phyloP scores from a whole-genome alignment of 257 asterid genomes.

The Phtheirospermum japonicum region DNA sequence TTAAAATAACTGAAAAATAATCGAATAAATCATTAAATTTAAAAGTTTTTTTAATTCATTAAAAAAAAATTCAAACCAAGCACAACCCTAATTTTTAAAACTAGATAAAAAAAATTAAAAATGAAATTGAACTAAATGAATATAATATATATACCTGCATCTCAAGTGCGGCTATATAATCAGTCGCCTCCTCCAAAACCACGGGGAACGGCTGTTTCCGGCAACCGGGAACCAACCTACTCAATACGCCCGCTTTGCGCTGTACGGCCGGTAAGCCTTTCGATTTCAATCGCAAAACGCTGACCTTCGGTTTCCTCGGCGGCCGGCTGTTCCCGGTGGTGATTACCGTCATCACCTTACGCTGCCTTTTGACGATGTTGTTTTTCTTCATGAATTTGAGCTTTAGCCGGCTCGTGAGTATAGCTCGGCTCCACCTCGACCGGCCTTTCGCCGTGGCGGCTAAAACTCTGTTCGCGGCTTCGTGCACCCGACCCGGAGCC shows the following conservation, averaged over 20 bases:
- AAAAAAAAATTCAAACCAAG: too few species aligned
- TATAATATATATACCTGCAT: slow-evolving; percentile 59
- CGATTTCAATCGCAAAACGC: slow-evolving; percentile 55
- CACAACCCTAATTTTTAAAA: too few species aligned
- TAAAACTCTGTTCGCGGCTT: slow-evolving; percentile 70
- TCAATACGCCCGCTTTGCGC: slow-evolving; percentile 62
- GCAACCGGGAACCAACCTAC: slow-evolving; percentile 90
- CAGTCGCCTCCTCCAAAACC: slow-evolving; percentile 79
- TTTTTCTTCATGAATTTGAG: slow-evolving; percentile 72
- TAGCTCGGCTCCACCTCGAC: slow-evolving; percentile 92
- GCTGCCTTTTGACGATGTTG: slow-evolving; percentile 45
- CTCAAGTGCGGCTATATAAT: slow-evolving; percentile 91
- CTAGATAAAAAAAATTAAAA: neutral
- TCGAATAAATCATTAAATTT: too few species aligned
- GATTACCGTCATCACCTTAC: slow-evolving; percentile 38
- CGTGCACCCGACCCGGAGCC: slow-evolving; percentile 59
- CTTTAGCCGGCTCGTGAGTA: slow-evolving; percentile 65
- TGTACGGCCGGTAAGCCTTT: slow-evolving; percentile 78
- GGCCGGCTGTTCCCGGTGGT: slow-evolving; percentile 46
- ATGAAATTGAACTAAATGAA: neutral
- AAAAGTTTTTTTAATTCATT: too few species aligned
- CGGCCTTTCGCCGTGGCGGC: slow-evolving; percentile 88
- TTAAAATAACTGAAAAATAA: too few species aligned
- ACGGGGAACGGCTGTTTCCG: slow-evolving; percentile 83
- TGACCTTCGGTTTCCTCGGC: slow-evolving; percentile 63